These are phyloP conservation scores for Laburnicola sp. DNA, from an alignment of 2,329 filamentous ascomycete genomes.

Conservation along the genomic window DNA sequence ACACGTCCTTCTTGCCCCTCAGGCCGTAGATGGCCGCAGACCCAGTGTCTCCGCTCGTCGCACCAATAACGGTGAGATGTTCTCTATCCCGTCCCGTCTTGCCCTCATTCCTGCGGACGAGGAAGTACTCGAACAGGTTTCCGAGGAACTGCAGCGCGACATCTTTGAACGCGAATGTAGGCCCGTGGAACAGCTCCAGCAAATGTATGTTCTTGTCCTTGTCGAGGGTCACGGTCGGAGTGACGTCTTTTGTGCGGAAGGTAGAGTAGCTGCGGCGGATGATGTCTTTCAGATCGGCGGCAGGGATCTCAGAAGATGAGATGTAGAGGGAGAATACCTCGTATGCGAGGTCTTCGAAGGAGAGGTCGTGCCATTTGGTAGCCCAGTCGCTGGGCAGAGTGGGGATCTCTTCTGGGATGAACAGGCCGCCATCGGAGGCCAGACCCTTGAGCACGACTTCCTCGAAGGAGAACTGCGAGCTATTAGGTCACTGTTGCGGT, in stretches of 20 bases:
- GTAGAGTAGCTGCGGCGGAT: slow-evolving; percentile 85
- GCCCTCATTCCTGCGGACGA: slow-evolving; percentile 71
- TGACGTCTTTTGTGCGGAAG: slow-evolving; percentile 78
- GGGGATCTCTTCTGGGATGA: slow-evolving; percentile 83
- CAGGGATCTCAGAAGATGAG: slow-evolving; percentile 77
- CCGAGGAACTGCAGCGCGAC: slow-evolving; percentile 91
- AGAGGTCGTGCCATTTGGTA: slow-evolving; percentile 72
- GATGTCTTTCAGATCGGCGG: slow-evolving; percentile 77
- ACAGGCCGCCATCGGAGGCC: slow-evolving; percentile 82
- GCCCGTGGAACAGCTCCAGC: slow-evolving; percentile 94
- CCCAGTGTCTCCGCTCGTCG: slow-evolving; percentile 65
- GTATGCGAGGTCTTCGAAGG: slow-evolving; percentile 80
- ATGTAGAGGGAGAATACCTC: slow-evolving; percentile 88
- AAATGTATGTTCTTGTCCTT: slow-evolving; percentile 73
- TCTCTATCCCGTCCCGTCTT: slow-evolving; percentile 67
- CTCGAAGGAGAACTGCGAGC: slow-evolving; percentile 79
- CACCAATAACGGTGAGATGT: slow-evolving; percentile 47
- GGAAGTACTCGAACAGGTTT: slow-evolving; percentile 92
- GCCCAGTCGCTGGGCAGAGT: slow-evolving; percentile 65
- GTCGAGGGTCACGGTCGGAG: slow-evolving; percentile 78
- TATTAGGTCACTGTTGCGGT: slow-evolving; percentile 18
- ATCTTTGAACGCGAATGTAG: slow-evolving; percentile 92
- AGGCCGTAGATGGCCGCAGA: slow-evolving; percentile 96
- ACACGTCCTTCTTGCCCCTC: slow-evolving; percentile 93
- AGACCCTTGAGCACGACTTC: slow-evolving; percentile 88